A percentile compares a stretch with the other conserved stretches of the same genome.
Evolutionary conservation across 768 basidiomycete species (phyloP).

Genomic region (Udeniomyces megalosporus): DNA sequence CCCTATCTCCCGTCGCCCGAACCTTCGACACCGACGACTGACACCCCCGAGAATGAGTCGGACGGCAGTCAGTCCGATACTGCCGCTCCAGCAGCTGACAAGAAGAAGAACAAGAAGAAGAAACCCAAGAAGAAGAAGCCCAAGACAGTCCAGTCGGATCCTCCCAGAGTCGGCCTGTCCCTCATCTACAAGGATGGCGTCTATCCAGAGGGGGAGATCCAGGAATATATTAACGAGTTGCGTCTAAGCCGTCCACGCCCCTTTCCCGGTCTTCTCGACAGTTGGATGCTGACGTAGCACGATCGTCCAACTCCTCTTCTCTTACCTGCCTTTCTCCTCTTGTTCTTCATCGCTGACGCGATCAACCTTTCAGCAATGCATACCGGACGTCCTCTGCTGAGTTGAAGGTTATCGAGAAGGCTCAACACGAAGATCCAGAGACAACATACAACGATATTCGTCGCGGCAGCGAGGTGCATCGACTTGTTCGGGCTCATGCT

Average conservation of each 20-base stretch:
- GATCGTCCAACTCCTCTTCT: background rate
- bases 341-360: too few species aligned
- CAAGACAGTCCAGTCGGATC: conserved; percentile 56
- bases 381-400: conserved; percentile 86
- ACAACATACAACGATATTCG: conserved; percentile 62
- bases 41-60: too few species aligned
- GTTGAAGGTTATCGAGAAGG: conserved; percentile 58
- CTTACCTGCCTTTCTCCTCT: background rate
- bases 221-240: conserved; percentile 85
- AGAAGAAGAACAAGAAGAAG: conserved; percentile 14
- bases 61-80: conserved; percentile 9
- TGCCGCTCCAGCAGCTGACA: background rate
- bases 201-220: conserved; percentile 81
- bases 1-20: too few species aligned
- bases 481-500: conserved; percentile 71
- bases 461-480: conserved; percentile 85
- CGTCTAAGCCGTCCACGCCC: conserved; percentile 26
- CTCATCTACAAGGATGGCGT: conserved; percentile 74
- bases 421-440: background rate
- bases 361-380: conserved; percentile 45
- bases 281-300: too few species aligned
- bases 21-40: too few species aligned
- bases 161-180: conserved; percentile 72
- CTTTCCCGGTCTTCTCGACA: background rate
- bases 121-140: conserved; percentile 44